A percentile compares a stretch with the other conserved stretches of the same genome.
Conservation (phyloP, 129 eudicot genomes). For the Gnaphalium uliginosum region DNA sequence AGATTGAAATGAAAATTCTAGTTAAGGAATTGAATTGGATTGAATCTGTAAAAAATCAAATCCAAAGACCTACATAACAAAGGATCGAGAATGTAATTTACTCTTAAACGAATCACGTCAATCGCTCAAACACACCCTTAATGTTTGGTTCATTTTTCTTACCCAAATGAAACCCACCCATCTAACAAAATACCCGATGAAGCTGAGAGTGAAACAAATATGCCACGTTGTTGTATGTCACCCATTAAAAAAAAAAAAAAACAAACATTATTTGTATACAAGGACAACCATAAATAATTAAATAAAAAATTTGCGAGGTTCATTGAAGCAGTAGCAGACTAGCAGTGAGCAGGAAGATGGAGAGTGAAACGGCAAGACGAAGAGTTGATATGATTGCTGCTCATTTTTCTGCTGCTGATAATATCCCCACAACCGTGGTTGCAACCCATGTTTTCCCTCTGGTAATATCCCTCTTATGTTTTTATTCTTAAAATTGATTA, state of each 20-base stretch:
- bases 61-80: too few relatives aligned
- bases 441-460: slow-evolving; percentile 36
- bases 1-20: too few relatives aligned
- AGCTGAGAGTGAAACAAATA: not conserved
- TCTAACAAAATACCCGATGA: not conserved
- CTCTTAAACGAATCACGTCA: too few relatives aligned
- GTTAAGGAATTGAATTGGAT: too few relatives aligned
- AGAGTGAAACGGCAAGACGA: slow-evolving; percentile 32
- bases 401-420: slow-evolving; percentile 33
- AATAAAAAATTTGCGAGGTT: not conserved
- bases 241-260: not conserved
- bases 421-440: slow-evolving; percentile 23
- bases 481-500: not conserved
- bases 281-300: not conserved
- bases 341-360: slow-evolving; percentile 22
- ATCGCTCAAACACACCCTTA: too few relatives aligned
- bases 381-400: slow-evolving; percentile 30
- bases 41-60: too few relatives aligned
- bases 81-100: too few relatives aligned
- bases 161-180: not conserved
- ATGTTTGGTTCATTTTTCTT: too few relatives aligned
- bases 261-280: not conserved
- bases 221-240: not conserved
- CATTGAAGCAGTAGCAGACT: slow-evolving; percentile 21
- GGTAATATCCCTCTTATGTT: slow-evolving; percentile 11